These are phyloP conservation scores for Striga asiatica DNA, from an alignment of 257 asterid species.

Conservation along the genomic window DNA sequence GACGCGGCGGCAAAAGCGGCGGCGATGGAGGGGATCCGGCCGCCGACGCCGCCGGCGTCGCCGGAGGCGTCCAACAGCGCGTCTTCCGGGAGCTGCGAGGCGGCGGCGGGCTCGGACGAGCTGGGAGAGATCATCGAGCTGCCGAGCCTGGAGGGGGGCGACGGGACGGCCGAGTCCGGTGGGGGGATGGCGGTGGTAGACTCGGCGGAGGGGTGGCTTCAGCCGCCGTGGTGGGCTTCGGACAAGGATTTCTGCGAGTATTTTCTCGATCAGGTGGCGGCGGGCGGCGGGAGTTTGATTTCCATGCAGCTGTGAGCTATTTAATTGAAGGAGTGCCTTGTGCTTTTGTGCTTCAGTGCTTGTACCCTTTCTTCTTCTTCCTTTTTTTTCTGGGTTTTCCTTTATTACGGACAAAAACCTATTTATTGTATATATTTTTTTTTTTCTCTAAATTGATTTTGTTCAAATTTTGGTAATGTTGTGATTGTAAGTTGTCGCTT, in stretches of 20 bases:
- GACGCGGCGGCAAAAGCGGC: constrained; percentile 77
- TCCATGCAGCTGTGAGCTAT: constrained; percentile 29
- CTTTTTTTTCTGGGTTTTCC: too few species aligned
- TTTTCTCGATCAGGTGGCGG: constrained; percentile 26
- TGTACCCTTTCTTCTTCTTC: too few species aligned
- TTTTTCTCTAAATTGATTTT: neutral
- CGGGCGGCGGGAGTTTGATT: constrained; percentile 22
- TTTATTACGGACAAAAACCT: neutral
- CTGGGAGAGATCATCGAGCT: constrained; percentile 66
- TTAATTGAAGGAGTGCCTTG: constrained; percentile 25
- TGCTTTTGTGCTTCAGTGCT: constrained; percentile 22
- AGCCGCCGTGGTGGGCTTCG: constrained; percentile 47
- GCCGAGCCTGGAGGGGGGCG: constrained; percentile 61
- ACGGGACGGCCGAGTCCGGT: constrained; percentile 28
- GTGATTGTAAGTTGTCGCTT: too few species aligned
- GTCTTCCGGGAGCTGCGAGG: neutral
- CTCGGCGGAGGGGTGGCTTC: constrained; percentile 55
- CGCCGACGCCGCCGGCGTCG: neutral
- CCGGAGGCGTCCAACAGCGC: neutral
- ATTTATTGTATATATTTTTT: constrained; percentile 12
- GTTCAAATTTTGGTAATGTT: too few species aligned
- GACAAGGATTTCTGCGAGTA: constrained; percentile 34
- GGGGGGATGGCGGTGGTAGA: constrained; percentile 36
- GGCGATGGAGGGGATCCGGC: constrained; percentile 36
- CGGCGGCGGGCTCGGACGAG: constrained; percentile 48